These are phyloP conservation scores for Ogataea trehaloabstinens DNA, from an alignment of 805 yeast genomes.

Conservation along the genomic window DNA sequence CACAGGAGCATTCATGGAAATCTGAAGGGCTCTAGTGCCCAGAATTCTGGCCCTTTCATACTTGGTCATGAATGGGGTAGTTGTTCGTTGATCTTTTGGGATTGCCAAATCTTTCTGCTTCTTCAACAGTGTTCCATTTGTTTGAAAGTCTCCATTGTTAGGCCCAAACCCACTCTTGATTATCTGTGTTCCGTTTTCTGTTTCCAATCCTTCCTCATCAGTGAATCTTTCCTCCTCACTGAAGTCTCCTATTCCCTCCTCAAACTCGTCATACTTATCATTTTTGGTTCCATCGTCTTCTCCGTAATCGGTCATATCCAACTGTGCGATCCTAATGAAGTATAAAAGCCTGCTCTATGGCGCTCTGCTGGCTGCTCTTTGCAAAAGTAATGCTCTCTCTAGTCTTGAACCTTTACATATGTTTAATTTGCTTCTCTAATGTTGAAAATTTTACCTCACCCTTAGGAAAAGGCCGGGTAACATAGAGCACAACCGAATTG, in stretches of 20 bases:
- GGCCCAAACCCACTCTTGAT: constrained; percentile 70
- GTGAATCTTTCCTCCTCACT: constrained; percentile 45
- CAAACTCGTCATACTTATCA: constrained; percentile 76
- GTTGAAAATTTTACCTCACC: too few relatives aligned
- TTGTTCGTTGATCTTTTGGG: constrained; percentile 81
- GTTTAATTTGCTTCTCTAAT: too few relatives aligned
- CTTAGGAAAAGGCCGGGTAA: too few relatives aligned
- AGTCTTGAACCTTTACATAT: too few relatives aligned
- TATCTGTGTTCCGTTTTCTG: constrained; percentile 72
- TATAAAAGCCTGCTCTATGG: background rate
- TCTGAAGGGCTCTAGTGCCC: constrained; percentile 96
- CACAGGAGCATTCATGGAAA: constrained; percentile 97
- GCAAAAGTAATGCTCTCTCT: background rate
- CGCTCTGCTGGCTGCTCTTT: background rate
- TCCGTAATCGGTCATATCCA: constrained; percentile 54
- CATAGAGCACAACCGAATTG: too few relatives aligned
- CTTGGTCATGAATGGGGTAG: constrained; percentile 99
- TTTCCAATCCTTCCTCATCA: constrained; percentile 44
- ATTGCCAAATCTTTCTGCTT: constrained; percentile 57
- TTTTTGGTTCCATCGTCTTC: constrained; percentile 56
- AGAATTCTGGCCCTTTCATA: constrained; percentile 96
- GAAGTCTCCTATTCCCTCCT: constrained; percentile 51
- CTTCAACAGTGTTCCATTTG: constrained; percentile 38
- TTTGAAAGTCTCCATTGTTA: constrained; percentile 40
- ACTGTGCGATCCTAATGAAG: background rate